Evolutionary conservation across 1,284 basidiomycete species (phyloP).

Genomic region (Apiotrichum brassicae): DNA sequence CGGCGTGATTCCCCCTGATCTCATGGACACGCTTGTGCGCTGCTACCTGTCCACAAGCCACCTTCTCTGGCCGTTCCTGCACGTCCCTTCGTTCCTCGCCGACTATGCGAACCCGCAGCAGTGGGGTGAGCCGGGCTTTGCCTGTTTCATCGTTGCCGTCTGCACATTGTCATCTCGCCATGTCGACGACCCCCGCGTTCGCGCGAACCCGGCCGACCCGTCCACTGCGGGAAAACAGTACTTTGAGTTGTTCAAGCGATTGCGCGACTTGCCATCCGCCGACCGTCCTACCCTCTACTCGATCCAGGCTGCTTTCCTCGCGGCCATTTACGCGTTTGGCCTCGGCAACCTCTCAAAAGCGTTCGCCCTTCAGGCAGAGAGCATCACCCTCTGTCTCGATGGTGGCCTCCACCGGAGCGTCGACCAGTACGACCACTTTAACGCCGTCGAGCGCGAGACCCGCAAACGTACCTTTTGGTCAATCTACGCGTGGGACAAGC

Average conservation of each 20-base stretch:
- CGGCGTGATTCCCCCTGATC: slow-evolving; percentile 72
- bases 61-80: slow-evolving; percentile 81
- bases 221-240: slow-evolving; percentile 80
- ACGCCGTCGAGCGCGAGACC: slow-evolving; percentile 77
- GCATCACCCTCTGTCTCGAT: slow-evolving; percentile 72
- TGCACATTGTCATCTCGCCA: slow-evolving; percentile 83
- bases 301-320: slow-evolving; percentile 76
- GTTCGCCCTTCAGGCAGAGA: slow-evolving; percentile 72
- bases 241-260: slow-evolving; percentile 75
- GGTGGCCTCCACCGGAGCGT: slow-evolving; percentile 77
- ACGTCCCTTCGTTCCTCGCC: slow-evolving; percentile 76
- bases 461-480: slow-evolving; percentile 86
- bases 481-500: slow-evolving; percentile 89
- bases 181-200: slow-evolving; percentile 78
- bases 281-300: slow-evolving; percentile 82
- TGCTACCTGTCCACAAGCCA: slow-evolving; percentile 75
- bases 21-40: slow-evolving; percentile 66
- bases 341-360: slow-evolving; percentile 79
- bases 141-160: slow-evolving; percentile 77
- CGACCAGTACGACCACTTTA: slow-evolving; percentile 81
- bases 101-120: slow-evolving; percentile 86
- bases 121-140: slow-evolving; percentile 88
- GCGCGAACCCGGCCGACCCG: slow-evolving; percentile 68
- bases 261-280: slow-evolving; percentile 76
- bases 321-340: slow-evolving; percentile 80